These are phyloP conservation scores for Arctostaphylos glauca DNA, from an alignment of 148 eudicot genomes.

Conservation along the genomic window DNA sequence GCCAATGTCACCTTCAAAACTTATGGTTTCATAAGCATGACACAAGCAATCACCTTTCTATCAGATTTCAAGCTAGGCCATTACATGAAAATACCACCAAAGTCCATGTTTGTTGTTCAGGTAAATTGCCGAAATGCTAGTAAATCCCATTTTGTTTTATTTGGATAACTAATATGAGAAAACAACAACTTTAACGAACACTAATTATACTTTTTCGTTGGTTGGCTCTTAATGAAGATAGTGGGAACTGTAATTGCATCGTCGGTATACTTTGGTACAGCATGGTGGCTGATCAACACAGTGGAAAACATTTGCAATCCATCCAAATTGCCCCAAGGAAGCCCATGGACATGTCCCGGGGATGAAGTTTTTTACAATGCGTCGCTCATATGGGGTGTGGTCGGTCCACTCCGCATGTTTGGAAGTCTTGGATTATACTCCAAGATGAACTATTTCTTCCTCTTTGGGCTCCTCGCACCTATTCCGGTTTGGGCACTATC, in stretches of 20 bases:
- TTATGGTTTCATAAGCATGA: conserved; percentile 46
- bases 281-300: conserved; percentile 45
- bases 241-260: conserved; percentile 48
- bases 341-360: conserved; percentile 61
- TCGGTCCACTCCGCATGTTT: conserved; percentile 47
- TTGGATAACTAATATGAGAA: not conserved
- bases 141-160: not conserved
- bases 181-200: not conserved
- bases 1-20: conserved; percentile 47
- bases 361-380: conserved; percentile 50
- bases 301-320: conserved; percentile 38
- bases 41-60: conserved; percentile 41
- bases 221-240: conserved; percentile 22
- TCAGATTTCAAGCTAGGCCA: conserved; percentile 52
- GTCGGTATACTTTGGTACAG: conserved; percentile 36
- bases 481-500: conserved; percentile 38
- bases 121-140: conserved; percentile 10
- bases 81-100: conserved; percentile 55
- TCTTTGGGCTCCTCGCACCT: conserved; percentile 35
- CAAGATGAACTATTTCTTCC: conserved; percentile 41
- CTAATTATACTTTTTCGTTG: not conserved
- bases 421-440: conserved; percentile 36
- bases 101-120: conserved; percentile 49
- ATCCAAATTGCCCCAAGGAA: conserved; percentile 30
- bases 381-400: conserved; percentile 53